Evolutionary conservation across 2,329 filamentous ascomycete genomes (phyloP).

Genomic region (Sarocladium brachiariae): DNA sequence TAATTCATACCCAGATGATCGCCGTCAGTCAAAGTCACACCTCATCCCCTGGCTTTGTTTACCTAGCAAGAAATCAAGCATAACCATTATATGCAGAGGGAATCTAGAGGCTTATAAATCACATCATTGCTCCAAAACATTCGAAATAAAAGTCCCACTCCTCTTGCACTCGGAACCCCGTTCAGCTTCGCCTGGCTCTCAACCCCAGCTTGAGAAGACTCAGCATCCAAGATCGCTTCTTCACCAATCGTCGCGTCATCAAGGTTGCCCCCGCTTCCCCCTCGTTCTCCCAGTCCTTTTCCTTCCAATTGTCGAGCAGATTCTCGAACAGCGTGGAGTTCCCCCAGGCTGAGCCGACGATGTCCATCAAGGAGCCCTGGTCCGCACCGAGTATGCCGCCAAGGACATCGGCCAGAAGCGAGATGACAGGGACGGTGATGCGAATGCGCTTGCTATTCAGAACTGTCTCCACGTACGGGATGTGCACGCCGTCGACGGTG

Average conservation of each 20-base stretch:
- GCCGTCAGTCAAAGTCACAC: no score
- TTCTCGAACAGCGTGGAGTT: conserved; percentile 33
- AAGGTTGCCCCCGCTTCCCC: not conserved
- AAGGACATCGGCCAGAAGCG: conserved; percentile 29
- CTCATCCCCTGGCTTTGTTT: no score
- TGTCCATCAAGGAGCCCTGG: conserved; percentile 22
- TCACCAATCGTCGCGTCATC: not conserved
- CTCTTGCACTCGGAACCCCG: no score
- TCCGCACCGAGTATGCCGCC: conserved; percentile 25
- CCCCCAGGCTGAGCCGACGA: conserved; percentile 30
- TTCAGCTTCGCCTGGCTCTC: not conserved
- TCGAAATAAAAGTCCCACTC: no score
- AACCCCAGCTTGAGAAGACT: conserved; percentile 5
- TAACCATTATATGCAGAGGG: no score
- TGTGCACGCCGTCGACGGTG: conserved; percentile 33
- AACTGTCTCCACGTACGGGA: conserved; percentile 36
- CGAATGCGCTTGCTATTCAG: conserved; percentile 31
- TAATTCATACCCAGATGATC: no score
- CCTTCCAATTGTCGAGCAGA: conserved; percentile 29
- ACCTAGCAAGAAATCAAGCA: no score
- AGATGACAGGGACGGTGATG: conserved; percentile 29
- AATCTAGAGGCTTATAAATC: no score
- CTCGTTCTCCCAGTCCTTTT: not conserved
- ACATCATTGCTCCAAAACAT: no score
- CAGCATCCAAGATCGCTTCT: conserved; percentile 4